Evolutionary conservation across 2,329 filamentous ascomycete species (phyloP).

Genomic region (Pyrenochaeta sp.): DNA sequence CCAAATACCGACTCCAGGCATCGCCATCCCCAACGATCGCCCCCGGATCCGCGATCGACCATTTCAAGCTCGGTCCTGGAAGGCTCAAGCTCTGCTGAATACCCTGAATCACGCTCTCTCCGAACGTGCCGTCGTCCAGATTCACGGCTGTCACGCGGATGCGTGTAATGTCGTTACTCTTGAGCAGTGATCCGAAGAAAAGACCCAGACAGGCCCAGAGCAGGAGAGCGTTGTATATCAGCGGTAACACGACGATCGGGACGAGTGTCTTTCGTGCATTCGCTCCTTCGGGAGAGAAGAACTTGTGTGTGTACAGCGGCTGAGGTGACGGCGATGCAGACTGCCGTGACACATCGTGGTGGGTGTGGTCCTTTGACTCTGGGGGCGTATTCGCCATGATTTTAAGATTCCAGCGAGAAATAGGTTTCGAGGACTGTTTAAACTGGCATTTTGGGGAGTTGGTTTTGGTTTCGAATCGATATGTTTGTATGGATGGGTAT

Average conservation of each 20-base stretch:
- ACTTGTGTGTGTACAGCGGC: too few species aligned
- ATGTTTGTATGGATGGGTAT: too few species aligned
- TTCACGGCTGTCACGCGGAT: slow-evolving; percentile 6
- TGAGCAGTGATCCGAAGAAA: slow-evolving; percentile 10
- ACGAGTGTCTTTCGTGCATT: slow-evolving; percentile 1
- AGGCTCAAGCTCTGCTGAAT: not conserved
- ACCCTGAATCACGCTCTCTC: not conserved
- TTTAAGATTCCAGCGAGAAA: too few species aligned
- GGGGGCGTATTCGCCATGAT: too few species aligned
- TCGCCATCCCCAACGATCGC: not conserved
- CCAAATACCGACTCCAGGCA: slow-evolving; percentile 1
- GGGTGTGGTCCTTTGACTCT: too few species aligned
- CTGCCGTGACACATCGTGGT: too few species aligned
- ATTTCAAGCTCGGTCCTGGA: slow-evolving; percentile 1
- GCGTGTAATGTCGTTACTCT: slow-evolving; percentile 3
- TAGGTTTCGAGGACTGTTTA: too few species aligned
- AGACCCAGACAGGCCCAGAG: slow-evolving; percentile 9
- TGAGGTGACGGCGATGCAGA: too few species aligned
- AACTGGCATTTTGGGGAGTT: too few species aligned
- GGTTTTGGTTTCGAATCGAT: too few species aligned
- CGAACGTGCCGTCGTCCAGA: slow-evolving; percentile 6
- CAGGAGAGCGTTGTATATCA: slow-evolving; percentile 8
- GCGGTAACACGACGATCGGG: slow-evolving; percentile 2
- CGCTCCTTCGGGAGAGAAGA: not conserved
- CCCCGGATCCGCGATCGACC: not conserved